Evolutionary conservation across 2,329 filamentous ascomycete species (phyloP), one percentile per base, ranked within the genome.

Genomic region (Penicillium sp.): DNA sequence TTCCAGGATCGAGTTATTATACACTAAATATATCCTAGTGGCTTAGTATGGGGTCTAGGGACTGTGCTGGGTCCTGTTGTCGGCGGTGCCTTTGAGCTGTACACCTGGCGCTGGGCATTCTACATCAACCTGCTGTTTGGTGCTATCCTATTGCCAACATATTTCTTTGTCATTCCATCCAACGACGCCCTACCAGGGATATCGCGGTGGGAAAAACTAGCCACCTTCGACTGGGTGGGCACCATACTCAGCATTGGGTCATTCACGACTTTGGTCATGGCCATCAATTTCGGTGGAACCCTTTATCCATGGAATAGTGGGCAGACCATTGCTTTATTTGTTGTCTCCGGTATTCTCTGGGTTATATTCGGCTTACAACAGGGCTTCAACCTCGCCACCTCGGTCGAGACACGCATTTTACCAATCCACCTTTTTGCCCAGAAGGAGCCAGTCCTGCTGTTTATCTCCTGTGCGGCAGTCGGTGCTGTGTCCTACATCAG

Each of bases 161-260:
- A 82, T 63, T 63, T 79, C 63, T 67, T 82, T 61, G 75, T 78
- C 63, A 74, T 82, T 59, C 67, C 75, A 38, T 73, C 79, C 52
- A 70, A 69, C 65, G 73, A 65, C 37, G 40, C 37, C 10, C 57
- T 55, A 30, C 73, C 11, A 11, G 41, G 35, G 9, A 74, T 44
- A 63, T 70, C 4, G 58, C 69, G 38, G 55, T 58, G 31, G 61
- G 61, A 52, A 56, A 67, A 46, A 60, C 73, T 62, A 62, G 73
- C 37, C 1, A 40, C 30, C 28, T 62, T 75, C 16, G 73, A 76
- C 58, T 64, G 68, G 11, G 53, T 72, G n/a, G 73, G 73, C 7
- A 69, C 59, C 9, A 46, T 69, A 26, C 60, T 74, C 30, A 66
- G 71, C 52, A 50, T 55, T 7, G 58, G 56, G 1, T 22, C 49